A percentile compares a stretch with the other conserved stretches of the same genome.
phyloP scores from a whole-genome alignment of 1,139 yeast genomes.

The Nakaseomyces kungkrabaensis region DNA sequence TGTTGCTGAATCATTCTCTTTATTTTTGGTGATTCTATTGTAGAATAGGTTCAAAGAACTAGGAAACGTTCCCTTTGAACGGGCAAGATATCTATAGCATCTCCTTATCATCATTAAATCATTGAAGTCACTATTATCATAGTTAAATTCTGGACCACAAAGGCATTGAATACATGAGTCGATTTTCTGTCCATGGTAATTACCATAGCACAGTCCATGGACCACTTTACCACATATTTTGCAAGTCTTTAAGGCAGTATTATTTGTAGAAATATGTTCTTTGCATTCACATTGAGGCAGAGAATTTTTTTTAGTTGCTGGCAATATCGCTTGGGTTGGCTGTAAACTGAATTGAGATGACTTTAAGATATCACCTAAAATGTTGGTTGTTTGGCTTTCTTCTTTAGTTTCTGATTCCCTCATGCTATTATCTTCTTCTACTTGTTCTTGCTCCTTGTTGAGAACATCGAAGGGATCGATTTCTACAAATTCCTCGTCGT shows the following conservation, averaged over 20 bases:
- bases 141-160: slow-evolving; percentile 17
- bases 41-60: slow-evolving; percentile 10
- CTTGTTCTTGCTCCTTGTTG: slow-evolving; percentile 2
- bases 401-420: slow-evolving; percentile 3
- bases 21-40: slow-evolving; percentile 11
- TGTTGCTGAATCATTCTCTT: slow-evolving; percentile 9
- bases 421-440: slow-evolving; percentile 2
- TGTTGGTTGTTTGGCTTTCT: slow-evolving; percentile 27
- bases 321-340: slow-evolving; percentile 26
- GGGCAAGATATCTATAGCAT: slow-evolving; percentile 18
- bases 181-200: slow-evolving; percentile 5
- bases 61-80: slow-evolving; percentile 16
- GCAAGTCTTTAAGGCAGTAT: slow-evolving; percentile 17
- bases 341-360: slow-evolving; percentile 19
- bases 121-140: slow-evolving; percentile 13
- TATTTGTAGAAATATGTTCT: slow-evolving; percentile 10
- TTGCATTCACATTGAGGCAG: slow-evolving; percentile 28
- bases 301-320: background rate
- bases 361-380: slow-evolving; percentile 23
- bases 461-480: slow-evolving; percentile 29
- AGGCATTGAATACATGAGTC: slow-evolving; percentile 26
- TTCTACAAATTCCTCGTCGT: slow-evolving; percentile 7
- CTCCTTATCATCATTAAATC: slow-evolving; percentile 27
- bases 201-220: slow-evolving; percentile 30
- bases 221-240: slow-evolving; percentile 21